These are phyloP conservation scores for Plasmodium vivax DNA, from an alignment of 169 alveolate species.

Conservation along the genomic window DNA sequence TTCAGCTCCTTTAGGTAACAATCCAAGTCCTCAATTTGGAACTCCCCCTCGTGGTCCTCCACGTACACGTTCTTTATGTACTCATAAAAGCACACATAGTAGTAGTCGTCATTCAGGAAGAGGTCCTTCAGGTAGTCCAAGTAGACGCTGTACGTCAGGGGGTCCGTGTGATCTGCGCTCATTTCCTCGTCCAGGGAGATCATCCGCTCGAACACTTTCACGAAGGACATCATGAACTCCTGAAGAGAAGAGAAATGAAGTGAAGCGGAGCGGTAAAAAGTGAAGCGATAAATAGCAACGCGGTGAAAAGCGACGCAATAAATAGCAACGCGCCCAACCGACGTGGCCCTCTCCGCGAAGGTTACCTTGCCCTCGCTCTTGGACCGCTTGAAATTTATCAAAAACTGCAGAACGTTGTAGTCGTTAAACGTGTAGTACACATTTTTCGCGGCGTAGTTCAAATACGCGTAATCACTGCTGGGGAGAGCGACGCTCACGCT, in stretches of 20 bases:
- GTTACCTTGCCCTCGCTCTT: constrained; percentile 66
- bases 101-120: constrained; percentile 55
- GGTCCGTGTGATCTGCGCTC: constrained; percentile 34
- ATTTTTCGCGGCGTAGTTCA: constrained; percentile 31
- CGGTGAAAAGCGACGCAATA: neutral
- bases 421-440: constrained; percentile 58
- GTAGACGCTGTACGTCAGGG: constrained; percentile 25
- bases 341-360: neutral
- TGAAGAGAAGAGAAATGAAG: neutral
- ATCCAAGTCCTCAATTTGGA: constrained; percentile 7
- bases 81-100: constrained; percentile 57
- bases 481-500: neutral
- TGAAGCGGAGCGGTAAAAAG: neutral
- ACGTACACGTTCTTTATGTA: constrained; percentile 20
- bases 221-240: constrained; percentile 69
- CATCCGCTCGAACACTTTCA: constrained; percentile 37
- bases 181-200: constrained; percentile 23
- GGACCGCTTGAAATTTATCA: constrained; percentile 52
- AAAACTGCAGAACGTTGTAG: constrained; percentile 52
- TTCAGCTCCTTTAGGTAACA: constrained; percentile 35
- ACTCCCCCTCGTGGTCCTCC: constrained; percentile 8
- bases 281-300: neutral
- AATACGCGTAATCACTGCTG: constrained; percentile 15
- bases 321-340: neutral
- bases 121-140: constrained; percentile 48